Evolutionary conservation across 148 eudicot genomes (phyloP), one percentile per base, ranked within the genome.

Genomic region (Rhododendron vialii): DNA sequence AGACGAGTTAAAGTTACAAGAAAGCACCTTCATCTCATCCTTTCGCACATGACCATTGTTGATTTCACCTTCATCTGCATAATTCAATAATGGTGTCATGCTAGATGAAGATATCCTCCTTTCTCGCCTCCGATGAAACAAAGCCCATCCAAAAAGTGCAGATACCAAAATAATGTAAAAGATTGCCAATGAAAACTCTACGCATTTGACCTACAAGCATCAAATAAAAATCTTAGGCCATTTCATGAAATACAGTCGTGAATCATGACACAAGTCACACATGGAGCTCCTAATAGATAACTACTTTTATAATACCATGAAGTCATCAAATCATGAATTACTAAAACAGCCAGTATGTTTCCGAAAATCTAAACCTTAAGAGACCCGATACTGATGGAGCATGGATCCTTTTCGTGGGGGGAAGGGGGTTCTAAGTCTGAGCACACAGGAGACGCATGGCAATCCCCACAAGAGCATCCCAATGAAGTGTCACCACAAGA

Each of bases 401-500:
- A 94, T 76, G 90, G 74, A 87, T 92, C 92, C 51, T 82, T 86
- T 83, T 88, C 83, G 85, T 78, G 88, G 61, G 95, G 91, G 90
- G 90, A 88, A 88, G 96, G 94, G 89, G 95, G 96, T 86, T 93
- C 92, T 36, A 87, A 85, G 71, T 87, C 85, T 55, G 96, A 91
- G 89, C 96, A 94, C 65, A 67, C 87, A 43, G 93, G 90, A 53
- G 95, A 88, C 15, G 90, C 85, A 85, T 95, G 96, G 84, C 96
- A 94, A 84, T 94, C 96, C 57, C 96, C 96, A 89, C 96, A 94
- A 87, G 96, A 93, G 89, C 96, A 94, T 45, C 96, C 94, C 83
- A 94, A 86, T 50, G 92, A 92, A 85, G 95, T 91, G 85, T 94
- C 96, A 80, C 92, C 94, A 87, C 96, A 94, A 75, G 95, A 82